Evolutionary conservation across 1,284 basidiomycete genomes (phyloP).

Genomic region (Sporisorium scitamineum): DNA sequence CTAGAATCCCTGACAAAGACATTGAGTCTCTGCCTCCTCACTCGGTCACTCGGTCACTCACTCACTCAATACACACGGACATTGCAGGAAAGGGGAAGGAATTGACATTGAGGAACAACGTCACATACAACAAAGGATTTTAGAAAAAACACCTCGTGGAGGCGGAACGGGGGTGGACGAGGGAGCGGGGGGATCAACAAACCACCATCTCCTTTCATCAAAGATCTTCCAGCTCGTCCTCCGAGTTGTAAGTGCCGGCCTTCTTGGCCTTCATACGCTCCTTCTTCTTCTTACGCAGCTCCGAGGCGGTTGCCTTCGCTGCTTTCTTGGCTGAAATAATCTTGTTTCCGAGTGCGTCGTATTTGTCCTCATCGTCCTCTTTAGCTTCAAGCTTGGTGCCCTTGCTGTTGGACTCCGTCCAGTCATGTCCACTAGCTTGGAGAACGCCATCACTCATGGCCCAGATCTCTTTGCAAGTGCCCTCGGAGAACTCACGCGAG

Average conservation of each 20-base stretch:
- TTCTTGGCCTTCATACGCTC: conserved; percentile 52
- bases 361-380: conserved; percentile 61
- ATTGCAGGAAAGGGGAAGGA: no score
- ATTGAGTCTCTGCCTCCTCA: no score
- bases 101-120: no score
- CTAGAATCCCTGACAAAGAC: no score
- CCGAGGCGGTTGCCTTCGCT: conserved; percentile 21
- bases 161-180: no score
- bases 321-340: conserved; percentile 34
- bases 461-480: conserved; percentile 68
- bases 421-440: conserved; percentile 76
- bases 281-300: conserved; percentile 56
- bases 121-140: no score
- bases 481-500: conserved; percentile 67
- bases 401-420: conserved; percentile 84
- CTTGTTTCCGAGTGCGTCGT: conserved; percentile 67
- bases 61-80: no score
- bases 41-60: no score
- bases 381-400: conserved; percentile 64
- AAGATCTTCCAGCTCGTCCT: conserved; percentile 57
- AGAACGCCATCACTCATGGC: conserved; percentile 64
- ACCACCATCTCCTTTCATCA: conserved; percentile 14
- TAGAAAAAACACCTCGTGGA: no score
- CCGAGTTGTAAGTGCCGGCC: conserved; percentile 55
- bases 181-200: no score